These are phyloP conservation scores for Talaromyces trachyspermus DNA, from an alignment of 495 filamentous ascomycete genomes.

Conservation along the genomic window DNA sequence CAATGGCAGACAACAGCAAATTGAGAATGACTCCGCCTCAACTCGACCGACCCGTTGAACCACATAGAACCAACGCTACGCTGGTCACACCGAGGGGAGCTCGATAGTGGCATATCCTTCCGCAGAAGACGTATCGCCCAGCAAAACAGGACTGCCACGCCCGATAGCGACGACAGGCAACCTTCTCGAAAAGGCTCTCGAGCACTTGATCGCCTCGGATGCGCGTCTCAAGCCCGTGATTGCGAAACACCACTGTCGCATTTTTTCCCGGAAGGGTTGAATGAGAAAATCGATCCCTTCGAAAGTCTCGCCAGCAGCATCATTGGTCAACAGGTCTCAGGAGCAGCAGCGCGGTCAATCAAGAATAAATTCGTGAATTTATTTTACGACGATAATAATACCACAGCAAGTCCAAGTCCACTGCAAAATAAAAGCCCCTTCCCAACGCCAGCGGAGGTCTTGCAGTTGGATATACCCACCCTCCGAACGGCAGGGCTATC, in stretches of 20 bases:
- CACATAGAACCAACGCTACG: constrained; percentile 63
- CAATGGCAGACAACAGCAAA: constrained; percentile 8
- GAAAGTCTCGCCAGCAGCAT: constrained; percentile 74
- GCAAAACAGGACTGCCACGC: constrained; percentile 42
- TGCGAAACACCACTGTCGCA: constrained; percentile 61
- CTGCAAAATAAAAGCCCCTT: constrained; percentile 38
- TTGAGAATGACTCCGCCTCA: constrained; percentile 27
- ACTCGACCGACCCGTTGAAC: constrained; percentile 51
- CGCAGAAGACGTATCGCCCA: constrained; percentile 47
- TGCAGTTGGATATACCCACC: constrained; percentile 45
- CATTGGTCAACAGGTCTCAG: constrained; percentile 92
- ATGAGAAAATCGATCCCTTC: constrained; percentile 83
- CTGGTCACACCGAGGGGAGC: constrained; percentile 75
- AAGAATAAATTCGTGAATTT: constrained; percentile 75
- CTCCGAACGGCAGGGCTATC: constrained; percentile 83
- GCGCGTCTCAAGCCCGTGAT: constrained; percentile 66
- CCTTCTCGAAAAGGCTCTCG: constrained; percentile 69
- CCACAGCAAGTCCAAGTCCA: constrained; percentile 9
- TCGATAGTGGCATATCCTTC: constrained; percentile 52
- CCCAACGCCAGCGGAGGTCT: constrained; percentile 69
- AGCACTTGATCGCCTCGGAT: constrained; percentile 71
- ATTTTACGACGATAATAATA: constrained; percentile 45
- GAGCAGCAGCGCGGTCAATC: constrained; percentile 82
- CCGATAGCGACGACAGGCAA: constrained; percentile 59
- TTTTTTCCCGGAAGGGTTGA: constrained; percentile 80